Evolutionary conservation across 1,139 yeast species (phyloP), one percentile per base, ranked within the genome.

Genomic region (Kodamaea alishanica): DNA sequence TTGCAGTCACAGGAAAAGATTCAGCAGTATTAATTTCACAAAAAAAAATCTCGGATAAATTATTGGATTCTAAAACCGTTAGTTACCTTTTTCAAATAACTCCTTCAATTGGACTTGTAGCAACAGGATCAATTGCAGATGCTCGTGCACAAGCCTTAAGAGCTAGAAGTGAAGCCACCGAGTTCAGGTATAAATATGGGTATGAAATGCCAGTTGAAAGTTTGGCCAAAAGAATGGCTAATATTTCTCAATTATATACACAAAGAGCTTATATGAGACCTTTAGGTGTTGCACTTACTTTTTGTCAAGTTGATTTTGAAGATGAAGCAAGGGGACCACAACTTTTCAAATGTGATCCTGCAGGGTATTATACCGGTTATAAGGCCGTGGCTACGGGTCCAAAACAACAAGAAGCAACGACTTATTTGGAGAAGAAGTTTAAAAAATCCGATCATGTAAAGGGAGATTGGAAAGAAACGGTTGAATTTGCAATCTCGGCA

Each of bases 181-280:
- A 92, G 60, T 92, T 88, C 69, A 77, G 88, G 56, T 90, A 92
- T 67, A 84, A 86, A 60, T 87, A 87, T 60, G 98, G 98, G 26
- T 92, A 89, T 60, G 97, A 88, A 57, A 90, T 92, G 88, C 97
- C 98, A 2, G 89, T 88, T 48, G 96, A 89, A 58, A 89, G 86
- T 35, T 73, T 92, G 54, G 89, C 97, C 35, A 92, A 90, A 69
- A 78, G 97, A 59, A 84, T 92, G 84, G 98, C 97, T 43, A 92
- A 92, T 59, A 68, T 89, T 55, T 85, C 95, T 35, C 98, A 92
- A 70, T 79, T 92, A 48, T 92, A 89, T 63, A 92, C 98, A 33
- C 98, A 92, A 66, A 77, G 97, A 59, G 98, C 98, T n/a, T 92
- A 92, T 63, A 92, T 92, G 97, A 80, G 98, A 63, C 98, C 98